Evolutionary conservation across 2,329 filamentous ascomycete species (phyloP).

Genomic region (Trichoderma breve): DNA sequence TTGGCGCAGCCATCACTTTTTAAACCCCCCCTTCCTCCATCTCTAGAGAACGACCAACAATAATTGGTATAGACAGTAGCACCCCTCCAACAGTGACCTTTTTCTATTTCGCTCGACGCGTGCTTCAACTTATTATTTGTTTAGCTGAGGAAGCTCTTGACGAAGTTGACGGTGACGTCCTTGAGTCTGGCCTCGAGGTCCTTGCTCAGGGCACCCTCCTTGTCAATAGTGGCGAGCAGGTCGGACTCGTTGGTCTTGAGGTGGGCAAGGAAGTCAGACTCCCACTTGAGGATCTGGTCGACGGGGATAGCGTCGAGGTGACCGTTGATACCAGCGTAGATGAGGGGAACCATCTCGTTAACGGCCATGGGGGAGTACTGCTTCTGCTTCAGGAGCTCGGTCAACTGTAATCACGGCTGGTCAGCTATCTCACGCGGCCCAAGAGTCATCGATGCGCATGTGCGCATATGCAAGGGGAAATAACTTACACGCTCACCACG

Average conservation of each 20-base stretch:
- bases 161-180: constrained; percentile 76
- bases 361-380: constrained; percentile 98
- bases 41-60: constrained; percentile 47
- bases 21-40: constrained; percentile 39
- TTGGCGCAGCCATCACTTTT: constrained; percentile 45
- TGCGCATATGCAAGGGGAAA: background rate
- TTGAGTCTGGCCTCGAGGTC: constrained; percentile 81
- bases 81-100: constrained; percentile 33
- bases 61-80: constrained; percentile 49
- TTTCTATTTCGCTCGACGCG: constrained; percentile 33
- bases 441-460: background rate
- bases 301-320: constrained; percentile 86
- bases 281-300: constrained; percentile 87
- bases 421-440: background rate
- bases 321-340: constrained; percentile 99
- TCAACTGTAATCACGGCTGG: constrained; percentile 54
- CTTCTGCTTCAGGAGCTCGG: constrained; percentile 99
- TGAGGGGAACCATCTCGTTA: constrained; percentile 99
- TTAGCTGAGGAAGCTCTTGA: constrained; percentile 82
- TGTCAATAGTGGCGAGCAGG: constrained; percentile 81
- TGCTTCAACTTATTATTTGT: constrained; percentile 28
- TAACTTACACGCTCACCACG: constrained; percentile 92
- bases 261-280: constrained; percentile 90
- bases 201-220: constrained; percentile 95
- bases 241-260: constrained; percentile 87